These are phyloP conservation scores for Rhododendron simsii DNA, from an alignment of 148 eudicot species.

Conservation along the genomic window DNA sequence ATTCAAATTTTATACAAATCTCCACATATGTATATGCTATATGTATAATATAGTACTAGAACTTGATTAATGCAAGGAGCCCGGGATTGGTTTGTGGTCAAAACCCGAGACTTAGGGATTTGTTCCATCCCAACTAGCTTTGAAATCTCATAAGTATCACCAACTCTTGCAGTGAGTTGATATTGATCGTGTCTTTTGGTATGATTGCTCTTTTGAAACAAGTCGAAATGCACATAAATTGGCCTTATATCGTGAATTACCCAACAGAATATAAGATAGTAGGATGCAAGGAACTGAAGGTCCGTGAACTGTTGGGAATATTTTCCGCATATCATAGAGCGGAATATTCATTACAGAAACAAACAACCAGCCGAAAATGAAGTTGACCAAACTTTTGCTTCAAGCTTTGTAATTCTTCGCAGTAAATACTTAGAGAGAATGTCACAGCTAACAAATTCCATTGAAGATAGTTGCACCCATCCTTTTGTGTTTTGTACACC, in stretches of 20 bases:
- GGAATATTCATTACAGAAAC: not conserved
- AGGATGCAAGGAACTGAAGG: not conserved
- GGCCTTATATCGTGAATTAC: not conserved
- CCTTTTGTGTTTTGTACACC: too few relatives aligned
- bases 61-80: not conserved
- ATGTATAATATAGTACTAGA: too few relatives aligned
- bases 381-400: not conserved
- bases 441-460: not conserved
- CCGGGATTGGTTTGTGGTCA: not conserved
- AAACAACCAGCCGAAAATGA: not conserved
- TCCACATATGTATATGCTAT: too few relatives aligned
- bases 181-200: not conserved
- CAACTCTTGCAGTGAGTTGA: not conserved
- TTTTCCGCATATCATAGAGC: not conserved
- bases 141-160: not conserved
- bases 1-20: not conserved
- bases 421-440: not conserved
- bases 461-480: too few relatives aligned
- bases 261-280: not conserved
- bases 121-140: not conserved
- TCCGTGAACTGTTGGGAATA: not conserved
- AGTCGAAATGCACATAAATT: not conserved
- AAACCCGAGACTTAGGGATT: not conserved
- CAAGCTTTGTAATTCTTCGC: not conserved
- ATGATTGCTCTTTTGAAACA: not conserved